Evolutionary conservation across 176 grass and related monocot genomes (phyloP), one percentile per base, ranked within the genome.

Genomic region (Carex kokanica): DNA sequence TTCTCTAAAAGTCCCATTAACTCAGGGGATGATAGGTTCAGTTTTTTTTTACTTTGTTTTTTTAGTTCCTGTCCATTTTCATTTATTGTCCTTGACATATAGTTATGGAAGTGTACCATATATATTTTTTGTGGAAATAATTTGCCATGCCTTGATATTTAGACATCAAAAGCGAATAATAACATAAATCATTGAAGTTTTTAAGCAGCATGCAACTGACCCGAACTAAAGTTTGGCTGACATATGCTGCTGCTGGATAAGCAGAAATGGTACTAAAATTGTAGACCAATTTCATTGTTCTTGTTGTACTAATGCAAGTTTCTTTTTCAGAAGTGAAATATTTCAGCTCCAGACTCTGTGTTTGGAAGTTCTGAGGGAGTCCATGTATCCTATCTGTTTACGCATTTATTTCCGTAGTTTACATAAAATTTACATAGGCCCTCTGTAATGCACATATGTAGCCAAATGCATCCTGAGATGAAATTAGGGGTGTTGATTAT

Each of bases 331-430:
- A 88, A 71, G 59, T 79, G 88, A 87, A 87, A 88, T 97, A 83
- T 89, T 97, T 79, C 68, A 89, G 31, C 88, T 97, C 29, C 94
- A 97, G 84, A 83, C 84, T 90, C 83, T 92, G 51, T 97, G 88
- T 81, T 86, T 94, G 90, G 88, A 94, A 92, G 91, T 90, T 75
- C 62, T 97, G 57, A 85, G 90, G 87, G 94, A 97, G 79, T 93
- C 94, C 56, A 69, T 84, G 94, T 97, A 97, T 97, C 94, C 90
- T 89, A 54, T 88, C 12, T 81, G 32, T 64, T 21, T 75, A 29
- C 5, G 15, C 53, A 75, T 52, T 53, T 75, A 52, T 54, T 67
- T 31, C 53, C 13, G 3, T 75, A 54, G 45, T 54, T 54, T 54
- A 41, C 65, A 69, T 69, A 40, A 5, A 40, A 69, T 34, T 38